Base-by-base conservation (phyloP, 331 rosid species). In the Pyracantha coccinea region DNA sequence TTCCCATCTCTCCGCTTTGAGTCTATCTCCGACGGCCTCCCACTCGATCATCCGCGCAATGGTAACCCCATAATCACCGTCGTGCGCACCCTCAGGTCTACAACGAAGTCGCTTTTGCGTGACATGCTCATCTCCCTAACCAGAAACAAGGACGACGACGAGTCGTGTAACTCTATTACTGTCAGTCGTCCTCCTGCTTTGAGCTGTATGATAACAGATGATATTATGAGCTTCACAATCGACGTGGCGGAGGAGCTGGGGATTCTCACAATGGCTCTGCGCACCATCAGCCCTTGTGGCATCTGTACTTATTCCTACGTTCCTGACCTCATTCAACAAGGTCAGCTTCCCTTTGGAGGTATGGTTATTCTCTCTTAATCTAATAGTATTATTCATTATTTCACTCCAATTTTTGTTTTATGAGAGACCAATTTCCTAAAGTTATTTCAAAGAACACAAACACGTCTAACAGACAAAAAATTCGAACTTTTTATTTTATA, bases 21-120 rank as follows among this genome's bases (percentile, higher is more conserved):
- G 8, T 47, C 83, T 77, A 75, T 86, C 65, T 7, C 82, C 5
- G 80, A 86, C 20, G 83, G 83, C 12, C 54, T 71, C 6, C 83
- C 86, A 0, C n/a, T 4, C 2, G 76, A 59, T 14, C 50, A 17
- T 10, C 68, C 70, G 2, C 71, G 28, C 27, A 0, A 8, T 6
- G 1, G 45, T 1, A 25, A 6, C 47, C 2, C 21, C 20, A 2
- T 23, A 11, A 1, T 12, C n/a, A 32, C 41, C 13, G 6, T 67
- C 24, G 33, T 23, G 21, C 11, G n/a, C 21, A 38, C 72, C 13
- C 23, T 67, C 53, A 67, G 32, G 72, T 41, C 72, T 55, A 23
- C 4, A 3, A 67, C 72, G 5, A 52, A 28, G 20, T 21, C 72
- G 13, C 57, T 68, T 9, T 52, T 68, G 57, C 72, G 28, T 44